Base-by-base conservation (phyloP, 2,329 filamentous ascomycete genomes). In the Colletotrichum salicis region DNA sequence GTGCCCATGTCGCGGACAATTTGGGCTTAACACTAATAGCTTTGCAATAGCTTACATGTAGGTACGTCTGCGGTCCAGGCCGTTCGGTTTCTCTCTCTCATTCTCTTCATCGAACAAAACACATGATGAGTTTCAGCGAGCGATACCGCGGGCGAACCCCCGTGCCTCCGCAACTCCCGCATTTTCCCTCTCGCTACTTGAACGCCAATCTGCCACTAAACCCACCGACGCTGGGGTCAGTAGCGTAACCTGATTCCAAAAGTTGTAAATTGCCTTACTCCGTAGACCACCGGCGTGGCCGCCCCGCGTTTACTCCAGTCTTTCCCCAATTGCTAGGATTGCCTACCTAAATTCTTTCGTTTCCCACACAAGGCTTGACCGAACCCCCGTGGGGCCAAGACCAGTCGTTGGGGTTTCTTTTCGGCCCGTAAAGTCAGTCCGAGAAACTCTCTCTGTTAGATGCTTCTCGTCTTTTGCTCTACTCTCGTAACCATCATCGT, bases 161-260 rank as follows among this genome's bases (percentile, higher is more conserved):
- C 65, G 55, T 65, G 64, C 67, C 65, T 69, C 69, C 69, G 69
- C 69, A 71, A 41, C 52, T 41, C 58, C 68, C 68, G 64, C 68
- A 63, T 57, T 68, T 68, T 68, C 41, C 41, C 45, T 45, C 52
- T 48, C 45, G 29, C 31, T 54, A 45, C 29, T 59, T 55, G 31
- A 60, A 55, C 27, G 54, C 54, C 65, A 64, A 56, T 64, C 27
- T 64, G 51, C 58, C 48, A 57, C 45, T 48, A 67, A 48, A 45
- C 54, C 64, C 64, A 63, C 57, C 19, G 52, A 37, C 24, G 52
- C 58, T 29, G 64, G 68, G 64, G 64, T 27, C 10, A 22, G 45
- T 57, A 69, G 66, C 66, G 60, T 56, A 27, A 52, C 22, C 12
- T 54, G n/a, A 31, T 29, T 24, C n/a, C 24, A n/a, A 24, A 31